Evolutionary conservation across 495 filamentous ascomycete species (phyloP), one percentile per base, ranked within the genome.

Genomic region (Xylaria nigripes): DNA sequence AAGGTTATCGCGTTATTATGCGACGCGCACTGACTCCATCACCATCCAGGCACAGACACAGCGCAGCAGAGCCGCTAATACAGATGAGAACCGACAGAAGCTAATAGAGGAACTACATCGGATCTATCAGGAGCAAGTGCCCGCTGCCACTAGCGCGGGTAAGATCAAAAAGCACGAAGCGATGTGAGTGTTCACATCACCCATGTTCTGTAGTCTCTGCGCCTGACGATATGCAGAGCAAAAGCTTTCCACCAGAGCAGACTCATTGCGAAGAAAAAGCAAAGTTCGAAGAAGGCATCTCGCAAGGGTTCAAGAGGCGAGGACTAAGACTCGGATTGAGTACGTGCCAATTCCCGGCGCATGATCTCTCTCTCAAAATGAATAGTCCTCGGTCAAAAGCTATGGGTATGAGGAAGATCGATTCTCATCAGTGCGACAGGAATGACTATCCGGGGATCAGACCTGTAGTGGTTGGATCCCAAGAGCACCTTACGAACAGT

Each of bases 281-380:
- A 86, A 47, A 83, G 85, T 59, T 80, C 73, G 45, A 97, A 96
- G 73, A 97, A 97, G 69, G 77, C 76, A 22, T 77, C 72, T 53
- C 79, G 90, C 21, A 79, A 77, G 67, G 74, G 79, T 18, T 50
- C 30, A 10, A 53, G 45, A 16, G 10, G 29, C 7, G 55, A n/a
- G n/a, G n/a, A 63, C 8, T 54, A 21, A 50, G 22, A n/a, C 19
- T 21, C 21, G 21, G 23, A 48, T 10, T 30, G 27, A 10, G 4
- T 30, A 30, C 10, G 27, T 30, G 10, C 27, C 27, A 30, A 5
- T 10, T 4, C 27, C 32, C 32, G 32, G 27, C 27, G 27, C 4
- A 29, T 29, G 27, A 29, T 4, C 9, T 29, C 4, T 9, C 27
- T 29, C 4, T 29, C 27, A n/a, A n/a, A n/a, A n/a, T n/a, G n/a